Base-by-base conservation (phyloP, 805 yeast species). In the Brettanomyces anomalus region DNA sequence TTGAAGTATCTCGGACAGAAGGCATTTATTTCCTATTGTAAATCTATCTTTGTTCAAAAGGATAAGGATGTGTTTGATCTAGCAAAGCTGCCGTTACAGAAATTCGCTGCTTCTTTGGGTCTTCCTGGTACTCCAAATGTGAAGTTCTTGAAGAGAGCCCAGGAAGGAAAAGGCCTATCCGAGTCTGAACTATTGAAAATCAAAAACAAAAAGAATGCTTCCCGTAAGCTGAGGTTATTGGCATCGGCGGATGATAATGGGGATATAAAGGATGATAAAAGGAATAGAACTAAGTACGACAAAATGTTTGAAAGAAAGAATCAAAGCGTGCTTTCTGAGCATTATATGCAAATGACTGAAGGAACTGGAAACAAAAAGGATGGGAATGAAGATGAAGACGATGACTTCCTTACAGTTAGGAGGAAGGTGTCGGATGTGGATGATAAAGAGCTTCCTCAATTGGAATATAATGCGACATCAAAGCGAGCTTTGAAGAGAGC, bases 111-210 rank as follows among this genome's bases (percentile, higher is more conserved):
- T 46, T 84, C 96, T 4, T 62, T 89, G 39, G 99, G 99, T 8
- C 71, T 93, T 36, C 96, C 97, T 1, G 96, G 97, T 43, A 96
- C 96, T 3, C 99, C 99, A 36, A 81, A 85, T 53, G 83, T 93
- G 53, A 88, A 86, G 58, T 73, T 90, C 44, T 65, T 69, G 49
- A 74, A 74, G 17, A 68, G 70, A 10, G 51, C 48, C 3, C 48
- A 49, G 31, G 68, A 68, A 35, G 82, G 79, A 14, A 63, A 60
- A 56, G 49, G 53, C 14, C 19, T 52, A 3, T 40, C 53, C 1
- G 66, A 64, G 36, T 62, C 51, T 32, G 63, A 68, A 19, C 54
- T 70, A 30, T 60, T 61, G 42, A 67, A 64, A 49, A 66, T 72
- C 20, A 86, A 86, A 56, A 87, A 79, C 51, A 65, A 76, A 66